Evolutionary conservation across 768 basidiomycete species (phyloP), one percentile per base, ranked within the genome.

Genomic region (Kwoniella mangroviensis): DNA sequence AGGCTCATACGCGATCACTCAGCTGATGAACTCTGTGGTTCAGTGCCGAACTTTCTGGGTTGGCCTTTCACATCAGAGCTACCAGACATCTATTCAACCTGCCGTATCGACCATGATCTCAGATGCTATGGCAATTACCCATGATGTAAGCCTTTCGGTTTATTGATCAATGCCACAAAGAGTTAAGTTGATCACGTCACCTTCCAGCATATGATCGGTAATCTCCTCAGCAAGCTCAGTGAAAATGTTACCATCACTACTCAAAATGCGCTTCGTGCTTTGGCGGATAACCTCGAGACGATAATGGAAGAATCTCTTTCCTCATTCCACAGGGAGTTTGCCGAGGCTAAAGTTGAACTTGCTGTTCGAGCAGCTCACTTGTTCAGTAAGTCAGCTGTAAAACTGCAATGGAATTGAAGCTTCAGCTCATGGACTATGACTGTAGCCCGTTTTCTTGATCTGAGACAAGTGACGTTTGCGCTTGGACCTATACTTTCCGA

Each of bases 81-180:
- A 91, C n/a, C 91, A 93, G 79, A 89, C 94, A 54, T 92, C 92
- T 10, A 92, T 94, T 80, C 92, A 92, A 7, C 92, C 93, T 54
- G 91, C 90, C 4, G 90, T 96, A 71, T 92, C 93, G 10, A 91
- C 90, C 5, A 84, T 94, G 71, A 92, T 97, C 90, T 90, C 91
- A 19, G 91, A 90, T 78, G 94, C 92, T 3, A 92, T 94, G 84
- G 92, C 92, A 19, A 89, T 93, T 76, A 89, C 93, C 26, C 95
- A 93, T 82, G 92, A 94, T 85, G 94, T 94, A 82, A 81, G 92
- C 86, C 24, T 21, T n/a, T 11, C 34, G 49, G 7, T 43, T n/a
- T 5, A 4, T 1, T 43, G n/a, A 15, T 13, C 61, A 53, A 6
- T 19, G 34, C 67, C 69, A 52, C 68, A 26, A 43, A 42, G 49